Evolutionary conservation across 202 grass and related monocot genomes (phyloP), one percentile per base, ranked within the genome.

Genomic region (Brachypodium distachyon): DNA sequence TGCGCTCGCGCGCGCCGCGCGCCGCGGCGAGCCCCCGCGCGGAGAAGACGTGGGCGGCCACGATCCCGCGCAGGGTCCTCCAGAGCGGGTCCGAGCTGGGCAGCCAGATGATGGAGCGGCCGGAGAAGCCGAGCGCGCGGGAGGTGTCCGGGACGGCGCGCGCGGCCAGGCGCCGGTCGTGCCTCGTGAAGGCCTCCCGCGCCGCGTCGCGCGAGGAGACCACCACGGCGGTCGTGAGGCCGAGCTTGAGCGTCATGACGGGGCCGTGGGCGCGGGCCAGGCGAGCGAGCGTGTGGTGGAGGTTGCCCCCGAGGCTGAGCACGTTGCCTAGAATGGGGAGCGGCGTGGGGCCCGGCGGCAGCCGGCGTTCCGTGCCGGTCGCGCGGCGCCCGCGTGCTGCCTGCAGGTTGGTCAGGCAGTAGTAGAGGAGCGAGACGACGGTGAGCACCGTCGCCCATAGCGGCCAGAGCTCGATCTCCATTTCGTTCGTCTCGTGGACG

Each of bases 301-400:
- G 74, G 19, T 53, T 1, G 76, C 51, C 56, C 41, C 62, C 41
- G 1, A 92, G 67, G 43, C 50, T 46, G 55, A 83, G 67, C 29
- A 86, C 8, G 74, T 84, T 92, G 37, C 85, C 82, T 18, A 86
- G 3, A 5, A 88, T 4, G 0, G 82, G 85, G n/a, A 88, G 78
- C 5, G 77, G 69, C 48, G 28, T 61, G 3, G 89, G 89, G 11
- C 89, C 85, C 0, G 78, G 85, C 4, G 74, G 89, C 21, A 4
- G 49, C 21, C 21, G 36, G 6, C 26, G n/a, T n/a, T n/a, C n/a
- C n/a, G n/a, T n/a, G n/a, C n/a, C n/a, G n/a, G n/a, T n/a, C n/a
- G n/a, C n/a, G n/a, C 12, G 2, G 3, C 27, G 16, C 39, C 19
- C 1, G 59, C 32, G 7, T 27, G n/a, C 17, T 32, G 40, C 43